phyloP scores from a whole-genome alignment of 148 eudicot genomes.

The Vaccinium corymbosum region DNA sequence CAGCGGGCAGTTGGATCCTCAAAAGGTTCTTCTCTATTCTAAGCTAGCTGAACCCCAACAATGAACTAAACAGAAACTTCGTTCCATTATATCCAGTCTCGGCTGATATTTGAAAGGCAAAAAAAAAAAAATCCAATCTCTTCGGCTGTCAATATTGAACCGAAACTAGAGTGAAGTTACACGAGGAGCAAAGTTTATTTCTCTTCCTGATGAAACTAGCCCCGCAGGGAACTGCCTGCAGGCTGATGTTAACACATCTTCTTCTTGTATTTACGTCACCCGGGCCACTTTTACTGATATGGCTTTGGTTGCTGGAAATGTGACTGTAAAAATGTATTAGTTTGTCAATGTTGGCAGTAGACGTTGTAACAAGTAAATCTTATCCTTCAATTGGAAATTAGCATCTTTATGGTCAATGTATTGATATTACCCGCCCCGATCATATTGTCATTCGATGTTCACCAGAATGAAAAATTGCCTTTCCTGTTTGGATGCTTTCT shows the following conservation, averaged over 20 bases:
- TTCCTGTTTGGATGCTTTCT: neutral
- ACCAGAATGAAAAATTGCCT: neutral
- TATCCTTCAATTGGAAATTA: neutral
- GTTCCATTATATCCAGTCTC: neutral
- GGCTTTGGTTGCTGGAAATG: neutral
- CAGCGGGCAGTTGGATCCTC: conserved; percentile 42
- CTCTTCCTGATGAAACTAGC: too few relatives aligned
- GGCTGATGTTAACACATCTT: neutral
- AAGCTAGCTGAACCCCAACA: neutral
- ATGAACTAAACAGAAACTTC: neutral
- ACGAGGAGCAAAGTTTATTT: too few relatives aligned
- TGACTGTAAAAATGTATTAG: neutral
- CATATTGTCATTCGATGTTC: neutral
- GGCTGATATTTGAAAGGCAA: neutral
- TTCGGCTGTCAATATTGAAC: neutral
- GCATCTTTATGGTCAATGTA: neutral
- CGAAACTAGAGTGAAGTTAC: too few relatives aligned
- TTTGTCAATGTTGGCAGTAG: neutral
- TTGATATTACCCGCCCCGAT: neutral
- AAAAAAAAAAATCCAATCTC: neutral
- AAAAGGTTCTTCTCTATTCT: conserved; percentile 9
- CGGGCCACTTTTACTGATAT: neutral
- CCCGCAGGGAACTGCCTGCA: too few relatives aligned
- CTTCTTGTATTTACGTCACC: neutral
- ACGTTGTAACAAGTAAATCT: neutral